phyloP scores from a whole-genome alignment of 768 basidiomycete species.

The Rickenella mellea region DNA sequence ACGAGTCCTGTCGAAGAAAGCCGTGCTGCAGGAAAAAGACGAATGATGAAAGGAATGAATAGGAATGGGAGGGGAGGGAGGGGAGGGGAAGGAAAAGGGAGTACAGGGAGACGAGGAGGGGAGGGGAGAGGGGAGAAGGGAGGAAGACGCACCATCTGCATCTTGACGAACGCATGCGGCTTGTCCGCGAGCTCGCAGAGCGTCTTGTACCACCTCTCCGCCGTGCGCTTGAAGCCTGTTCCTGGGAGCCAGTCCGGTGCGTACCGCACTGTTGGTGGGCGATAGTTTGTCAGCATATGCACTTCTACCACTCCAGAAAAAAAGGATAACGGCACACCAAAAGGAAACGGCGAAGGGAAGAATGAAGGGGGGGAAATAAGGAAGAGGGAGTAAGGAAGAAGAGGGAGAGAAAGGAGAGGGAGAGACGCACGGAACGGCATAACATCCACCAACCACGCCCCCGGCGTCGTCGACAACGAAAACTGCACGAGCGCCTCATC shows the following conservation, averaged over 20 bases:
- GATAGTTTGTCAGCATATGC: background rate
- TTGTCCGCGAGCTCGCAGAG: conserved; percentile 5
- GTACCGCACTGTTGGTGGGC: conserved; percentile 4
- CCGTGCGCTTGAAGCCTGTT: conserved; percentile 9
- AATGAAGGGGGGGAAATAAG: too few species aligned
- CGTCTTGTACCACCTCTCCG: conserved; percentile 1
- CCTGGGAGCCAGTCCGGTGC: conserved; percentile 15
- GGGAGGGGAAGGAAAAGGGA: too few species aligned
- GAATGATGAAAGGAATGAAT: too few species aligned
- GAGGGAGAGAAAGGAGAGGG: too few species aligned
- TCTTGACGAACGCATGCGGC: conserved; percentile 10
- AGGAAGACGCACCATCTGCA: conserved; percentile 8
- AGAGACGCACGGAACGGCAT: conserved; percentile 17
- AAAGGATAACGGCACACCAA: too few species aligned
- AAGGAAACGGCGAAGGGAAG: too few species aligned
- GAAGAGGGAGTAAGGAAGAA: too few species aligned
- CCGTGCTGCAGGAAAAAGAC: too few species aligned
- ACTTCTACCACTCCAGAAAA: too few species aligned
- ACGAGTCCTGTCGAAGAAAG: too few species aligned
- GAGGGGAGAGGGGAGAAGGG: background rate
- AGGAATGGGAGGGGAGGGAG: too few species aligned
- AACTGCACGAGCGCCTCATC: conserved; percentile 19
- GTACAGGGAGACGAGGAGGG: background rate
- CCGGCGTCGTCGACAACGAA: conserved; percentile 17
- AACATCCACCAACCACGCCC: conserved; percentile 20